Percentiles rank a stretch among this genome's conserved stretches.
These are phyloP conservation scores for Pisolithus marmoratus DNA, from an alignment of 768 basidiomycete species.

Conservation along the genomic window DNA sequence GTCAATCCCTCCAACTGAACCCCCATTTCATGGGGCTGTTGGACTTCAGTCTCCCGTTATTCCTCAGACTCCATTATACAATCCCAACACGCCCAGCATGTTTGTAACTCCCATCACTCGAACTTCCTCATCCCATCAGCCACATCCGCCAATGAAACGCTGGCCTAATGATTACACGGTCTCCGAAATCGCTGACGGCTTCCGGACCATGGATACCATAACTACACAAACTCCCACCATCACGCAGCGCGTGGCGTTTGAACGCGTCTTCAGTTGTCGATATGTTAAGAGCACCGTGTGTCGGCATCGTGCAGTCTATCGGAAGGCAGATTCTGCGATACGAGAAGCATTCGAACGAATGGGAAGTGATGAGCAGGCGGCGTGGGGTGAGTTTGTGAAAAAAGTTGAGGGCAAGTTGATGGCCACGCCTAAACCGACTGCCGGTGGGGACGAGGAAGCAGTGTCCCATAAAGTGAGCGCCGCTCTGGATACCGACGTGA, in stretches of 20 bases:
- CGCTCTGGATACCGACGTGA: background rate
- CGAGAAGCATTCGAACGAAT: conserved; percentile 47
- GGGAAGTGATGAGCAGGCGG: conserved; percentile 51
- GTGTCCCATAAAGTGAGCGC: background rate
- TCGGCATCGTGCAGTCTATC: conserved; percentile 64
- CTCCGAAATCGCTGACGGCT: conserved; percentile 55
- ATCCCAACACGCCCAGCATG: conserved; percentile 14
- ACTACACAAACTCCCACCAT: conserved; percentile 33
- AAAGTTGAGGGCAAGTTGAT: conserved; percentile 47
- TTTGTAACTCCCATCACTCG: conserved; percentile 14
- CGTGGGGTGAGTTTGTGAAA: conserved; percentile 67
- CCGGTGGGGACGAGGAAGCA: background rate
- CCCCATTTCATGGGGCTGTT: conserved; percentile 13
- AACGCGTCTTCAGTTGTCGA: conserved; percentile 62
- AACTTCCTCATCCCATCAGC: conserved; percentile 42
- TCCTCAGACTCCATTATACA: conserved; percentile 16
- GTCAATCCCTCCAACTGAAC: conserved; percentile 5
- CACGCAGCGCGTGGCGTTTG: conserved; percentile 63
- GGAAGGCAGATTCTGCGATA: conserved; percentile 44
- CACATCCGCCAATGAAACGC: conserved; percentile 61
- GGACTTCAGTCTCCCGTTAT: conserved; percentile 15
- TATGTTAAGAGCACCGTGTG: conserved; percentile 75
- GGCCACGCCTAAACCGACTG: background rate
- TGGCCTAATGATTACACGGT: conserved; percentile 79
- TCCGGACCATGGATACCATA: conserved; percentile 43